Conservation (phyloP, 2,329 filamentous ascomycete genomes). For the Scedosporium apiospermum region DNA sequence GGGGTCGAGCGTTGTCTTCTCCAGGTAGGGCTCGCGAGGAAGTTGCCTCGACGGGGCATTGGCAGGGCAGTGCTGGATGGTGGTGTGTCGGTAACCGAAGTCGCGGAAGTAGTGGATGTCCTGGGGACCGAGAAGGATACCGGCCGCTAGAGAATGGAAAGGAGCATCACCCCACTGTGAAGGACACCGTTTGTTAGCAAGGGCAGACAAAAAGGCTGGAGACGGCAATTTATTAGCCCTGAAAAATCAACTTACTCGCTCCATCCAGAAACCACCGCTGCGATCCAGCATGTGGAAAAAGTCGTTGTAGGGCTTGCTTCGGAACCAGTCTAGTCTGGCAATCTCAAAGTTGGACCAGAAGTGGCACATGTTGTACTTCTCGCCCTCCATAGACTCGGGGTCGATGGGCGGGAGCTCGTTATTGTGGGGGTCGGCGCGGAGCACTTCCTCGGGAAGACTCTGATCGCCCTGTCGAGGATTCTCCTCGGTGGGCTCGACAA, state of each 20-base stretch:
- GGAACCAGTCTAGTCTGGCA: slow-evolving; percentile 87
- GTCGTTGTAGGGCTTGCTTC: slow-evolving; percentile 93
- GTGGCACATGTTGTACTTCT: slow-evolving; percentile 99
- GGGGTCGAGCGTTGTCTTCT: slow-evolving; percentile 70
- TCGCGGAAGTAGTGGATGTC: slow-evolving; percentile 99
- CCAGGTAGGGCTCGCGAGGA: slow-evolving; percentile 68
- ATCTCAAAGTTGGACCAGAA: slow-evolving; percentile 99
- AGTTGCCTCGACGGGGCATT: slow-evolving; percentile 88
- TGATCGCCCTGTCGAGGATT: slow-evolving; percentile 48
- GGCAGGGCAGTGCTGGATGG: slow-evolving; percentile 95
- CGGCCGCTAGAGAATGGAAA: slow-evolving; percentile 93
- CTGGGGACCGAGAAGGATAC: slow-evolving; percentile 66
- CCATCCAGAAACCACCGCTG: slow-evolving; percentile 98
- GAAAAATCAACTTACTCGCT: slow-evolving; percentile 54
- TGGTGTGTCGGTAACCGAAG: slow-evolving; percentile 96
- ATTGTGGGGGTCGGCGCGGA: slow-evolving; percentile 63
- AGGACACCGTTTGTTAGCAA: slow-evolving; percentile 14
- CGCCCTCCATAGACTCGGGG: slow-evolving; percentile 89
- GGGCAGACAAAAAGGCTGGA: neutral
- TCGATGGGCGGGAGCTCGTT: slow-evolving; percentile 73
- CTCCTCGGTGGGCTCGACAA: slow-evolving; percentile 66
- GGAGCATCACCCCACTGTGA: slow-evolving; percentile 92
- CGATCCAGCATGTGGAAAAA: slow-evolving; percentile 99
- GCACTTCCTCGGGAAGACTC: slow-evolving; percentile 65
- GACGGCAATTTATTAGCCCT: too few relatives aligned